Base-by-base conservation (phyloP, 1,139 yeast species). In the Taiozyma sp. region DNA sequence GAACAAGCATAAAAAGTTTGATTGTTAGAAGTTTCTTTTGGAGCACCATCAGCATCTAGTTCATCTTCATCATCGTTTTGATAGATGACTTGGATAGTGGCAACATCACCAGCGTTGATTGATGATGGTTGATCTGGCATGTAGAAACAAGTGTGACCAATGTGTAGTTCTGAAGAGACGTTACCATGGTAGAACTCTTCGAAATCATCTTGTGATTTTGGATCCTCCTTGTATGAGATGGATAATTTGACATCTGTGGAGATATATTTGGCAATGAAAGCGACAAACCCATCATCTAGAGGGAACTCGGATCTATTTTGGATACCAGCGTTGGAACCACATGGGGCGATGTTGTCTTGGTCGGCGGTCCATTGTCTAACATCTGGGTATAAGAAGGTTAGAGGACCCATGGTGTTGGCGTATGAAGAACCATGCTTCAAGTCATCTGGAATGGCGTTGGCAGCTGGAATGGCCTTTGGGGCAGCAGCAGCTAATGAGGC, bases 301-400 rank as follows among this genome's bases (percentile, higher is more conserved):
- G 76, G 75, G 65, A 72, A 72, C 10, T 67, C 67, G 11, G 73
- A 58, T 62, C 76, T 69, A 62, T 71, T 67, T 26, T 49, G 54
- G 26, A 60, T 57, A 24, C 64, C 61, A 19, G 68, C 63, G 48
- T 62, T 58, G 9, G 73, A 63, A 46, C 76, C 76, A 61, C 76
- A 72, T 53, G 76, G 76, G 10, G 74, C 73, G 41, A 63, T 61
- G 56, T 68, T 69, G 53, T 72, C 76, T 28, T 65, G 62, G 48
- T 68, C 73, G 42, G 67, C 75, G 21, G 71, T 61, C 76, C 76
- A 72, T 50, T 64, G 70, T 63, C 76, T 68, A 51, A 65, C 71
- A 5, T 60, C 56, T 49, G 76, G 76, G 63, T 67, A 72, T 49
- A 72, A 49, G 62, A 72, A 67, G 43, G 75, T 71, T 34, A 71